Conservation (phyloP, 805 yeast genomes). For the Hanseniaspora valbyensis region DNA sequence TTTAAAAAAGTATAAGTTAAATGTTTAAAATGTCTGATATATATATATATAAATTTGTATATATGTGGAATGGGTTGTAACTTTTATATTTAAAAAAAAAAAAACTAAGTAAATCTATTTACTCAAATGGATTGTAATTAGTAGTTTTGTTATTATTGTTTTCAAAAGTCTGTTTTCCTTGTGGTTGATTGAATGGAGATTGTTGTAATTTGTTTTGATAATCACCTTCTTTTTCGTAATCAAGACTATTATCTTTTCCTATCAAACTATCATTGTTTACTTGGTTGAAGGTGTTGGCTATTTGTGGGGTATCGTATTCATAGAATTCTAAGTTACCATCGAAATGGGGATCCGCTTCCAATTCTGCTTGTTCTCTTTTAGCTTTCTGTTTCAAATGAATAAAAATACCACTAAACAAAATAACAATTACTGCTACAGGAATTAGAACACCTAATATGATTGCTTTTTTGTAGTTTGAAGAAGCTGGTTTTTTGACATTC, state of each 20-base stretch:
- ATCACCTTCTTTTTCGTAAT: neutral
- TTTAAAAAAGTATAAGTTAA: too few relatives aligned
- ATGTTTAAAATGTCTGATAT: too few relatives aligned
- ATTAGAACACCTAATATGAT: constrained; percentile 11
- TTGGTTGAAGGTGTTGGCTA: constrained; percentile 3
- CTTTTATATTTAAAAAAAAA: too few relatives aligned
- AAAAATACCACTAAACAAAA: constrained; percentile 7
- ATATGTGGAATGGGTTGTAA: too few relatives aligned
- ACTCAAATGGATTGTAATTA: neutral
- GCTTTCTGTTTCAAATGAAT: constrained; percentile 9
- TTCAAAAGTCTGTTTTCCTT: too few relatives aligned
- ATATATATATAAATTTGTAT: too few relatives aligned
- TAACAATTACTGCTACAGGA: constrained; percentile 13
- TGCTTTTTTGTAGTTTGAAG: constrained; percentile 8
- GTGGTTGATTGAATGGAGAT: too few relatives aligned
- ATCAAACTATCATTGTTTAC: neutral
- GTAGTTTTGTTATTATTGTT: too few relatives aligned
- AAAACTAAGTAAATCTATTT: too few relatives aligned
- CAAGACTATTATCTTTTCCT: neutral
- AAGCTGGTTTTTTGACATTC: constrained; percentile 16
- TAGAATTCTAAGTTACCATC: constrained; percentile 16
- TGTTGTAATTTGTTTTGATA: neutral
- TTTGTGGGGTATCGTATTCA: constrained; percentile 15
- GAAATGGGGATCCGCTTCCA: constrained; percentile 14
- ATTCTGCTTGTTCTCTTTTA: constrained; percentile 10